phyloP scores from a whole-genome alignment of 371 early-diverging fungal species.

The Capillidium rhysosporum region DNA sequence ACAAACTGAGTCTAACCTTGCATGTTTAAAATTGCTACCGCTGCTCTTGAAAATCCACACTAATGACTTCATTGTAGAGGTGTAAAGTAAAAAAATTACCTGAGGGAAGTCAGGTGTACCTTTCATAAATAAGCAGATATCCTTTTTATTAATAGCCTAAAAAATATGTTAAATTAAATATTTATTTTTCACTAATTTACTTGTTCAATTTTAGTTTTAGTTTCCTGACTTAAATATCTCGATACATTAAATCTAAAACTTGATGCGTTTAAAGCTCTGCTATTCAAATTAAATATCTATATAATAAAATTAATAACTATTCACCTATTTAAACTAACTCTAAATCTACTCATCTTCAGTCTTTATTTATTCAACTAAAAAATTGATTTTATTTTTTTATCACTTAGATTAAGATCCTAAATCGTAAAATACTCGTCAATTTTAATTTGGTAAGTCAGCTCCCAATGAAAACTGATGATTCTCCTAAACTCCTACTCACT shows the following conservation, averaged over 20 bases:
- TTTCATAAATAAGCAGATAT: constrained; percentile 85
- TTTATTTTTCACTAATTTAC: not conserved
- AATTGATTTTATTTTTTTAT: too few species aligned
- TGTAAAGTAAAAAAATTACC: constrained; percentile 18
- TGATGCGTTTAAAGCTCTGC: too few species aligned
- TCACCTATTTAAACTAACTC: too few species aligned
- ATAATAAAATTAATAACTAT: too few species aligned
- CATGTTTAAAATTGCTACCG: constrained; percentile 68
- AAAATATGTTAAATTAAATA: not conserved
- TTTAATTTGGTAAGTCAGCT: too few species aligned
- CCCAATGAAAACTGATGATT: too few species aligned
- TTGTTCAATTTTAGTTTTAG: not conserved
- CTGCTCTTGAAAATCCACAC: constrained; percentile 88
- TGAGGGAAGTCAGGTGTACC: constrained; percentile 77
- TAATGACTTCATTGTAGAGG: constrained; percentile 10
- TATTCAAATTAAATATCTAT: too few species aligned
- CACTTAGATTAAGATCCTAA: too few species aligned
- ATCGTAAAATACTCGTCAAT: too few species aligned
- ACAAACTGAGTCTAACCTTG: constrained; percentile 29
- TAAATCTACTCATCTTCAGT: too few species aligned
- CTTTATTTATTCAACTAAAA: too few species aligned
- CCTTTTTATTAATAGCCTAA: constrained; percentile 44
- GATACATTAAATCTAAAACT: not conserved
- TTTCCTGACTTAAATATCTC: not conserved
- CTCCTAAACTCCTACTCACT: too few species aligned